These are phyloP conservation scores for Cyberlindnera japonica DNA, from an alignment of 805 yeast species.

Conservation along the genomic window DNA sequence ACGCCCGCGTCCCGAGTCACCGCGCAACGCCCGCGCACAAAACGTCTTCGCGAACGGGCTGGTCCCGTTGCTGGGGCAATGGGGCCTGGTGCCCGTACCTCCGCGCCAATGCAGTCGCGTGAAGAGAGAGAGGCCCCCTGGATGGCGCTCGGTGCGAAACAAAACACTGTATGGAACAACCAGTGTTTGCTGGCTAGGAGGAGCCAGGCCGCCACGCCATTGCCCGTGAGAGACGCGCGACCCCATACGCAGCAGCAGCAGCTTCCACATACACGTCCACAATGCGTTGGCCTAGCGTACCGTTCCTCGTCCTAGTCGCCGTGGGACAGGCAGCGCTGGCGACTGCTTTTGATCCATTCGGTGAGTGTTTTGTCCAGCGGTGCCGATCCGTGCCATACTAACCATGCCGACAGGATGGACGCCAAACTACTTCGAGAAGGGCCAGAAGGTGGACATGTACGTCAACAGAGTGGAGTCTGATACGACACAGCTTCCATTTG, in stretches of 20 bases:
- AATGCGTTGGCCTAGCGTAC: slow-evolving; percentile 13
- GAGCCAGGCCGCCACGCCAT: no score
- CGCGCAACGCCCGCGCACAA: neutral
- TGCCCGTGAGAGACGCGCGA: no score
- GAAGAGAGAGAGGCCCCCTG: neutral
- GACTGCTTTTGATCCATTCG: slow-evolving; percentile 24
- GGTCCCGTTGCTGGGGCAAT: neutral
- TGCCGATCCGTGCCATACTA: slow-evolving; percentile 1
- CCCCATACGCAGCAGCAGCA: no score
- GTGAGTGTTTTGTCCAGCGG: slow-evolving; percentile 14
- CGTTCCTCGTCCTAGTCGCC: slow-evolving; percentile 3
- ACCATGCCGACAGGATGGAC: slow-evolving; percentile 30
- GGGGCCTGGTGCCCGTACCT: neutral
- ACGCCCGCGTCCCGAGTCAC: neutral
- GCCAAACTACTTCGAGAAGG: slow-evolving; percentile 38
- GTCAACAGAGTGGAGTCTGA: slow-evolving; percentile 81
- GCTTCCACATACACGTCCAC: neutral
- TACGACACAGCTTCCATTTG: slow-evolving; percentile 69
- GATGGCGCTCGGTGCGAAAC: neutral
- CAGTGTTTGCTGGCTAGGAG: no score
- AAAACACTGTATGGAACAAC: no score
- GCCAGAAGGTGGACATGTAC: slow-evolving; percentile 62
- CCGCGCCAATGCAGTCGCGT: neutral
- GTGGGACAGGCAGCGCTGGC: slow-evolving; percentile 7
- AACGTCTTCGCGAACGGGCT: neutral